Evolutionary conservation across 495 filamentous ascomycete species (phyloP).

Genomic region (Thozetella sp.): DNA sequence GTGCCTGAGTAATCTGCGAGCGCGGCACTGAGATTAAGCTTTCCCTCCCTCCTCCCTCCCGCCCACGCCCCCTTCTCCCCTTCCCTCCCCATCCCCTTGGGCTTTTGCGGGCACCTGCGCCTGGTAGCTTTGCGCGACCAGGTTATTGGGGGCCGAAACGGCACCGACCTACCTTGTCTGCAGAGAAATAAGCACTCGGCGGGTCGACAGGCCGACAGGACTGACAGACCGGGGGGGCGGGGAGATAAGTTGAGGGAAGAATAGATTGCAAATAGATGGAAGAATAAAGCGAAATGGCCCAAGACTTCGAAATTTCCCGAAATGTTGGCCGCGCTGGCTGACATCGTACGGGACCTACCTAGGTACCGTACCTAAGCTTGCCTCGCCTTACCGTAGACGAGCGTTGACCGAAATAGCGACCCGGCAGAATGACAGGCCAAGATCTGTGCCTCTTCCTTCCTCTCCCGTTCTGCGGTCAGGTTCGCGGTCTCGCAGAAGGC

Average conservation of each 20-base stretch:
- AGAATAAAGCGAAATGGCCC: no score
- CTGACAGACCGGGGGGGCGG: no score
- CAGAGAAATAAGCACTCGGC: no score
- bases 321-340: not conserved
- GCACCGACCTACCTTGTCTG: not conserved
- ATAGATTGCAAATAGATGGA: no score
- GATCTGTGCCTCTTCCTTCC: not conserved
- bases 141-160: slow-evolving; percentile 23
- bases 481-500: no score
- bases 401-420: not conserved
- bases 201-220: no score
- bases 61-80: slow-evolving; percentile 6
- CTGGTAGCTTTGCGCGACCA: slow-evolving; percentile 13
- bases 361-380: no score
- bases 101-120: slow-evolving; percentile 5
- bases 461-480: not conserved
- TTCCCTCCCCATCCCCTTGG: not conserved
- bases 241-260: no score
- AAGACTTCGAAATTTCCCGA: not conserved
- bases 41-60: slow-evolving; percentile 5
- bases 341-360: not conserved
- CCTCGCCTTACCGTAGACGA: no score
- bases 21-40: slow-evolving; percentile 16
- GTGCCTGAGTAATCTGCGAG: slow-evolving; percentile 23
- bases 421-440: not conserved